phyloP scores from a whole-genome alignment of 352 stramenopile species.

The Achlya hypogyna region DNA sequence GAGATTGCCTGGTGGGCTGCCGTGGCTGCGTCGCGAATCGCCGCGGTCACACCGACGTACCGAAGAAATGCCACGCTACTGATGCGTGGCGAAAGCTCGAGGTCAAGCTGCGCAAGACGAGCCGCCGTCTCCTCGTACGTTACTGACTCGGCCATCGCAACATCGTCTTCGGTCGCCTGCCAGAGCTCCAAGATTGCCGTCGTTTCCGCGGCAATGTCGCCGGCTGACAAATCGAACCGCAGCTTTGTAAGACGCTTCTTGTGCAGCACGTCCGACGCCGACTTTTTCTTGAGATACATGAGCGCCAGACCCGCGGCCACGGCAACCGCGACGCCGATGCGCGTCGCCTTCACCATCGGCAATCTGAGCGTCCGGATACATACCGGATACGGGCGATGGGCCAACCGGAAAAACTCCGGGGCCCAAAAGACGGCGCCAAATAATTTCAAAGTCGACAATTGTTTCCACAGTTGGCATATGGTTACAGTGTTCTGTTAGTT shows the following conservation, averaged over 20 bases:
- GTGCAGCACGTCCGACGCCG: background rate
- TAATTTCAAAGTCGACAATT: no score
- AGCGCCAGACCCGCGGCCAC: background rate
- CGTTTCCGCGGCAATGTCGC: conserved; percentile 64
- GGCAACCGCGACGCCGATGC: background rate
- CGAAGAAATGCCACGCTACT: conserved; percentile 81
- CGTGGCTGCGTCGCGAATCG: conserved; percentile 69
- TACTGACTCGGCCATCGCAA: conserved; percentile 33
- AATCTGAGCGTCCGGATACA: background rate
- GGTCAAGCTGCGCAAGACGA: conserved; percentile 73
- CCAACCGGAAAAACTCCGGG: no score
- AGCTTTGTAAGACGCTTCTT: conserved; percentile 47
- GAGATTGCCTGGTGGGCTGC: conserved; percentile 73
- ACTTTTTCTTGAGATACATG: background rate
- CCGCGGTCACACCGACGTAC: conserved; percentile 55
- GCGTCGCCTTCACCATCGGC: background rate
- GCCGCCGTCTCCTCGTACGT: conserved; percentile 67
- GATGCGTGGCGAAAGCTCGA: conserved; percentile 74
- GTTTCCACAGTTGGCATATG: no score
- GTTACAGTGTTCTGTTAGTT: no score
- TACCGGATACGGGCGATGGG: no score
- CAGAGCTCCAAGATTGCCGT: conserved; percentile 54
- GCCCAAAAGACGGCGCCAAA: no score
- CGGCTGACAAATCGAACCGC: conserved; percentile 61
- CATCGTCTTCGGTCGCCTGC: conserved; percentile 58